Conservation (phyloP, 768 basidiomycete genomes). For the Rhizopogon vesiculosus region DNA sequence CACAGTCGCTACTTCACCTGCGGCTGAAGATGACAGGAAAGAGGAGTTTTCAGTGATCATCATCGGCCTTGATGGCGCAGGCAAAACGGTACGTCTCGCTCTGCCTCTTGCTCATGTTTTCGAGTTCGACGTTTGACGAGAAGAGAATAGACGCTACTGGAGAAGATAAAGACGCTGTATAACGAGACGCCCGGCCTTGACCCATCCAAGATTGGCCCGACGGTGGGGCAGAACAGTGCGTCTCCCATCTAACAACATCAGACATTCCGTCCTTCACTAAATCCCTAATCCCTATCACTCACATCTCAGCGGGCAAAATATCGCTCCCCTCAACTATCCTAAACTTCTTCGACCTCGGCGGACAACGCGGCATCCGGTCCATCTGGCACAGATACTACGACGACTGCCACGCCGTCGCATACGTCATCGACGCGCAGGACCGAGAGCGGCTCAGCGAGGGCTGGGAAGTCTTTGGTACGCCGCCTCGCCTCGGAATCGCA, state of each 20-base stretch:
- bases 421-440: constrained; percentile 92
- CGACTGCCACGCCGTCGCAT: constrained; percentile 95
- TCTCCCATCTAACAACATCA: constrained; percentile 3
- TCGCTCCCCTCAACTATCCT: constrained; percentile 89
- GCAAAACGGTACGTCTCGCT: constrained; percentile 66
- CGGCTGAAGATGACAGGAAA: constrained; percentile 43
- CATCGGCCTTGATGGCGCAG: constrained; percentile 88
- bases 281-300: not conserved
- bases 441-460: constrained; percentile 85
- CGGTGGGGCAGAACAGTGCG: constrained; percentile 96
- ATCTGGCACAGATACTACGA: constrained; percentile 96
- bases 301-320: constrained; percentile 77
- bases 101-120: not conserved
- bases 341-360: constrained; percentile 97
- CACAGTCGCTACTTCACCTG: not conserved
- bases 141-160: constrained; percentile 65
- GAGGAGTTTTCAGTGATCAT: constrained; percentile 94
- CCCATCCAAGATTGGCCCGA: constrained; percentile 92
- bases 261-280: not conserved
- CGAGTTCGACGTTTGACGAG: constrained; percentile 1
- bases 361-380: constrained; percentile 87
- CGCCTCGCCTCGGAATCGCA: too few species aligned
- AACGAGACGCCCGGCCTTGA: constrained; percentile 83
- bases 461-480: constrained; percentile 95
- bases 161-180: constrained; percentile 92